Base-by-base conservation (phyloP, 306 rosid genomes). In the Lathyrus sativus region DNA sequence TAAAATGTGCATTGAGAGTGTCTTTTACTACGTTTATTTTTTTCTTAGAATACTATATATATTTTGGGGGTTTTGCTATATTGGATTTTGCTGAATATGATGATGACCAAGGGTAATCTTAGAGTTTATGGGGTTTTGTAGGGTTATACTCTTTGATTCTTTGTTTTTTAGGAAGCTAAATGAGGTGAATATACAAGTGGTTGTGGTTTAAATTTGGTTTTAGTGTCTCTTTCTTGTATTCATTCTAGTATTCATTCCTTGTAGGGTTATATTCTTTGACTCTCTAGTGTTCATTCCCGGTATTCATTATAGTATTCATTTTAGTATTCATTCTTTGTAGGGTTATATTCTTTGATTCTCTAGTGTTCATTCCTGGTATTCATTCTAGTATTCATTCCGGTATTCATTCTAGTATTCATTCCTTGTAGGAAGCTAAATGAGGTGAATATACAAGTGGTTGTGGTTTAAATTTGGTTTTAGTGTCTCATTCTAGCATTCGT, bases 201-300 rank as follows among this genome's bases (percentile, higher is more conserved):
- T 33, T 33, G 38, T 65, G 41, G 53, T 68, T 53, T 38, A 38
- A 41, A 68, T 19, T 37, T 54, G 14, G 3, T 33, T 33, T 33
- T 33, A 33, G 58, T 55, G 18, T 62, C 31, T 44, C 49, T 4
- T 17, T 66, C 59, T 24, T 0, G 26, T 24, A 24, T 24, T 24
- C 2, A 24, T 24, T 24, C 26, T 24, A 24, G 26, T 2, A 24
- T 24, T 2, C 26, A 24, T 24, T 24, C 2, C 26, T 24, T 24
- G 26, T 24, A 24, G 26, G 26, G 26, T 24, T 24, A 24, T 24
- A 24, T 2, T 24, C 26, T 24, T 24, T 24, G 26, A 24, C 2
- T 24, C 1, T 24, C 26, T 24, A 24, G 26, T 24, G 2, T 1
- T 24, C 26, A 2, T 24, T 24, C 26, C 26, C 2, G 1, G 22